A percentile compares a stretch with the other conserved stretches of the same genome.
These are phyloP conservation scores for Nectriaceae sp. DNA, from an alignment of 2,329 filamentous ascomycete species.

Conservation along the genomic window DNA sequence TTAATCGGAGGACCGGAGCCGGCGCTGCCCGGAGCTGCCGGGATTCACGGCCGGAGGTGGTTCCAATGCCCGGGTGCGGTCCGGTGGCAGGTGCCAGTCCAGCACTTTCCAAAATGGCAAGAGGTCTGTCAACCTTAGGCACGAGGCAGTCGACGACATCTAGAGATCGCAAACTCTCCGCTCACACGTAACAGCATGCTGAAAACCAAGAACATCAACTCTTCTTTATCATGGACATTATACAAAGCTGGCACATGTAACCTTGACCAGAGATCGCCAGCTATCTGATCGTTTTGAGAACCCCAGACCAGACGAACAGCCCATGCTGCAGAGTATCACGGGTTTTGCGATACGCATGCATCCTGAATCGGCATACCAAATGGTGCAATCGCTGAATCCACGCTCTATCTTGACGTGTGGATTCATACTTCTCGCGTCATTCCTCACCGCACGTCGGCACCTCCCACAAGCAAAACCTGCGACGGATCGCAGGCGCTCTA, in stretches of 20 bases:
- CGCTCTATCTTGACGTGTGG: slow-evolving; percentile 23
- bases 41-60: no score
- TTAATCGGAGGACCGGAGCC: no score
- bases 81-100: no score
- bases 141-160: no score
- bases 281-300: neutral
- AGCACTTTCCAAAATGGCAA: no score
- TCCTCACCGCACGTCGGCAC: slow-evolving; percentile 3
- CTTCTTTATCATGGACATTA: neutral
- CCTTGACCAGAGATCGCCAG: no score
- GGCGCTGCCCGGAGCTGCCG: no score
- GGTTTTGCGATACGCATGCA: neutral
- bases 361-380: neutral
- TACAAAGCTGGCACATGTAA: no score
- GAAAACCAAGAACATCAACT: neutral
- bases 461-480: slow-evolving; percentile 1
- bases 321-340: neutral
- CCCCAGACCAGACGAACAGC: neutral
- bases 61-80: no score
- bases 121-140: no score
- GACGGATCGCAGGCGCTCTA: slow-evolving; percentile 7
- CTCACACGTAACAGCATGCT: neutral
- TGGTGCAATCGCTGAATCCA: slow-evolving; percentile 5
- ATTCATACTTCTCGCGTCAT: slow-evolving; percentile 26
- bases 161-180: no score